These are phyloP conservation scores for Telopea speciosissima DNA, from an alignment of 177 flowering plant species.

Conservation along the genomic window DNA sequence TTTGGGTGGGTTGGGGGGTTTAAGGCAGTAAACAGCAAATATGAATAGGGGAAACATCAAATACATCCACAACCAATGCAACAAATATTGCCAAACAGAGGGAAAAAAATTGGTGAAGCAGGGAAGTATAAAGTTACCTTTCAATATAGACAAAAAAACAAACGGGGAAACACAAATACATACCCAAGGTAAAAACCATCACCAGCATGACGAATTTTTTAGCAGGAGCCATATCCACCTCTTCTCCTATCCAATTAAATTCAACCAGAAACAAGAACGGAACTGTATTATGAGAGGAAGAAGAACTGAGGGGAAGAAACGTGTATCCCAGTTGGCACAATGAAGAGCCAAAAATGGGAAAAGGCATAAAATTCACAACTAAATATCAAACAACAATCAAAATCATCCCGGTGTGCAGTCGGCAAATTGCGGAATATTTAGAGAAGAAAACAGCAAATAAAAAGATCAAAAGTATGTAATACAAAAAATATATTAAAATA, in stretches of 20 bases:
- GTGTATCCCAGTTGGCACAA: neutral
- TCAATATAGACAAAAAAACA: neutral
- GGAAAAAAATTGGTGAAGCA: neutral
- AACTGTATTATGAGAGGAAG: neutral
- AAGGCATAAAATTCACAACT: neutral
- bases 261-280: neutral
- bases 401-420: too few relatives aligned
- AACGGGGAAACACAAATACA: neutral
- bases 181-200: slow-evolving; percentile 36
- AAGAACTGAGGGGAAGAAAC: neutral
- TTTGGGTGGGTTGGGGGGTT: too few relatives aligned
- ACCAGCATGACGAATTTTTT: slow-evolving; percentile 17
- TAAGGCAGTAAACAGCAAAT: too few relatives aligned
- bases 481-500: too few relatives aligned
- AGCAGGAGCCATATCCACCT: slow-evolving; percentile 30
- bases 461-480: too few relatives aligned
- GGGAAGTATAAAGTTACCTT: neutral
- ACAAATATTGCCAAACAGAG: too few relatives aligned
- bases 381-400: neutral
- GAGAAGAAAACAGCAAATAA: neutral
- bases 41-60: too few relatives aligned
- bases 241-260: slow-evolving; percentile 14
- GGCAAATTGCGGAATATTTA: neutral
- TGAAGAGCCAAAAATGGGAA: too few relatives aligned
- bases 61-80: too few relatives aligned